Evolutionary conservation across 2,329 filamentous ascomycete genomes (phyloP).

Genomic region (Alternaria triticimaculans): DNA sequence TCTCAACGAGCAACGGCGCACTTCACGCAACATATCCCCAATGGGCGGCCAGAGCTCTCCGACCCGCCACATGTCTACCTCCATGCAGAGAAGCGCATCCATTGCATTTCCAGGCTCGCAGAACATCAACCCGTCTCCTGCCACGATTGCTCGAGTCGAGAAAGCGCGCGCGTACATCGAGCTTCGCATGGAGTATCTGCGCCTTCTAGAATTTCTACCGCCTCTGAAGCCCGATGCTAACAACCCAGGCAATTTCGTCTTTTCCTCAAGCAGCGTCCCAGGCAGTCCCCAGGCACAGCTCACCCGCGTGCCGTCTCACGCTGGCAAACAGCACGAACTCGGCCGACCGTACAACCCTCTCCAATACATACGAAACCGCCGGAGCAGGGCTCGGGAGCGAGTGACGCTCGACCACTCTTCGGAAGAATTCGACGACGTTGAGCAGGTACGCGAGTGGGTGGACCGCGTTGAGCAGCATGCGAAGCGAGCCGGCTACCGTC

Average conservation of each 20-base stretch:
- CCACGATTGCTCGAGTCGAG: constrained; percentile 80
- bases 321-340: constrained; percentile 51
- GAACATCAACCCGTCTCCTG: constrained; percentile 72
- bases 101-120: constrained; percentile 43
- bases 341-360: constrained; percentile 87
- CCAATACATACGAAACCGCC: constrained; percentile 90
- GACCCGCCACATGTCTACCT: constrained; percentile 39
- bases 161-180: constrained; percentile 87
- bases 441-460: constrained; percentile 77
- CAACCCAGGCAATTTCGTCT: constrained; percentile 51
- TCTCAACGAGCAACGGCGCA: constrained; percentile 72
- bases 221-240: constrained; percentile 65
- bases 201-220: constrained; percentile 78
- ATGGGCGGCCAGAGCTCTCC: constrained; percentile 50
- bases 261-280: constrained; percentile 50
- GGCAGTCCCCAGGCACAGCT: constrained; percentile 51
- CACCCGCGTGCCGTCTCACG: constrained; percentile 47
- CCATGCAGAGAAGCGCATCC: constrained; percentile 31
- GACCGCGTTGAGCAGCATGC: constrained; percentile 67
- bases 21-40: constrained; percentile 68
- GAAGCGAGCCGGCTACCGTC: constrained; percentile 45
- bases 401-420: constrained; percentile 74
- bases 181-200: constrained; percentile 81
- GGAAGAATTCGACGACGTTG: constrained; percentile 78
- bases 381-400: constrained; percentile 79